These are phyloP conservation scores for Polytrichum formosum DNA, from an alignment of 225 moss, liverwort and hornwort species.

Conservation along the genomic window DNA sequence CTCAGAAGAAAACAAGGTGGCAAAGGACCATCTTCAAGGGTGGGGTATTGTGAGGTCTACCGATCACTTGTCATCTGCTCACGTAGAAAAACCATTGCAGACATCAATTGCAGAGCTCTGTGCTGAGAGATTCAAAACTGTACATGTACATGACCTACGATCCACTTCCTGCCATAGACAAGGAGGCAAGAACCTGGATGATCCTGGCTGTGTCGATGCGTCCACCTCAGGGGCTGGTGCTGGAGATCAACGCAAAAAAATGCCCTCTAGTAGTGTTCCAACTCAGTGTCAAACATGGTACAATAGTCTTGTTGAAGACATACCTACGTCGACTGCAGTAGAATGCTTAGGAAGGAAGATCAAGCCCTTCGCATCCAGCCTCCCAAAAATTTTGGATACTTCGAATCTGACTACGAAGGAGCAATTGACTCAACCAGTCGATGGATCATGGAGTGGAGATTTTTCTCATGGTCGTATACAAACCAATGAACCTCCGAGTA, in stretches of 20 bases:
- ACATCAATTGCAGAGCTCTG: background rate
- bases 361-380: background rate
- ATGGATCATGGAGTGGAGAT: background rate
- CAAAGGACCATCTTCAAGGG: conserved; percentile 8
- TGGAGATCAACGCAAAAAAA: no score
- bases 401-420: background rate
- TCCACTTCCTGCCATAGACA: no score
- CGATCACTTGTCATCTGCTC: conserved; percentile 12
- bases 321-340: no score
- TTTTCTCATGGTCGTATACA: background rate
- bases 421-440: background rate
- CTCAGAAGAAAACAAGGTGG: conserved; percentile 4
- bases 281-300: no score
- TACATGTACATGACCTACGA: background rate
- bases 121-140: background rate
- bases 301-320: no score
- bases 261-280: no score
- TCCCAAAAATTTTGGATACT: background rate
- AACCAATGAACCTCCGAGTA: background rate
- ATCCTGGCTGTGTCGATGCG: no score
- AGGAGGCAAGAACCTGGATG: no score
- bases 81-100: background rate
- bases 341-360: no score
- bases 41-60: conserved; percentile 15
- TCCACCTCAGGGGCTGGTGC: no score